Conservation (phyloP, 495 filamentous ascomycete species). For the Tuber aestivum region DNA sequence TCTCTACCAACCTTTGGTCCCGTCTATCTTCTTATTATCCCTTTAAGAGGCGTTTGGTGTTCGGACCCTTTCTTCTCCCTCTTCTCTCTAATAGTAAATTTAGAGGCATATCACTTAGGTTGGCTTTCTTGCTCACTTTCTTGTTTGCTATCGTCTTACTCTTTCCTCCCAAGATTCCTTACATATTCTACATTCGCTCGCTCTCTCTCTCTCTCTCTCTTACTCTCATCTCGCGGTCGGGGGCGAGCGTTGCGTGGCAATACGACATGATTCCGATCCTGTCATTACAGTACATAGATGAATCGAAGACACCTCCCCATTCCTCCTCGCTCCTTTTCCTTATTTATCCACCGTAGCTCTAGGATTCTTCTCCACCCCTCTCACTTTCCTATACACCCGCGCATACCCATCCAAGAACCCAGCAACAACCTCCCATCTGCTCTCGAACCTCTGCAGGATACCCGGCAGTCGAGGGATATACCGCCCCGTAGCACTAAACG, state of each 20-base stretch:
- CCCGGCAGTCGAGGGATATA: slow-evolving; percentile 4
- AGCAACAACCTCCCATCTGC: slow-evolving; percentile 10
- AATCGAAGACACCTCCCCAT: not conserved
- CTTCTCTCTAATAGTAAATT: not conserved
- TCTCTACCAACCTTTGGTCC: not conserved
- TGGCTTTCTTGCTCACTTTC: not conserved
- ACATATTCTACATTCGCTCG: not conserved
- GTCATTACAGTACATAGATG: not conserved
- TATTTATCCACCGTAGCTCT: not conserved
- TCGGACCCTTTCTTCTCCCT: not conserved
- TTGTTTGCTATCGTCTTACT: not conserved
- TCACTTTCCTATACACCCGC: not conserved
- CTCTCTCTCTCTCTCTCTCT: not conserved
- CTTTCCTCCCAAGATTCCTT: not conserved
- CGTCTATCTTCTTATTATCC: not conserved
- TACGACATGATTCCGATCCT: not conserved
- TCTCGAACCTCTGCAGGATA: not conserved
- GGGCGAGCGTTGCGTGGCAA: not conserved
- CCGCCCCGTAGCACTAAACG: slow-evolving; percentile 19
- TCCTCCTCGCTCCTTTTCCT: not conserved
- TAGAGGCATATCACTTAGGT: not conserved
- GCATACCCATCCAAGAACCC: slow-evolving; percentile 13
- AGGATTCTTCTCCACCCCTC: not conserved
- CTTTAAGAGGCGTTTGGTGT: not conserved
- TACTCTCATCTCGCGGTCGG: not conserved